Base-by-base conservation (phyloP, 306 rosid species). In the Vigna hirtella region DNA sequence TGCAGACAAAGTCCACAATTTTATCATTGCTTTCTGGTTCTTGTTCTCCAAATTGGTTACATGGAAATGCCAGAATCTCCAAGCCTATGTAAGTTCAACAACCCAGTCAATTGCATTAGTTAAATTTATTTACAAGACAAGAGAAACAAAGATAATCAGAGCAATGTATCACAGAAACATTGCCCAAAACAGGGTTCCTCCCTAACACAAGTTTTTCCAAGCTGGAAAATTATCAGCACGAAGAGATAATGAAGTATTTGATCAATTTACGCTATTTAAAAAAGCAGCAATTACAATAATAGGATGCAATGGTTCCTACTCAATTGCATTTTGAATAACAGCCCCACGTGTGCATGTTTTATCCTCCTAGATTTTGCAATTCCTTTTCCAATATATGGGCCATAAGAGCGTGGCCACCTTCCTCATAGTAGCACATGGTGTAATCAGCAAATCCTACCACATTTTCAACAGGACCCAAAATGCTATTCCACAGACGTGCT, bases 21-120 rank as follows among this genome's bases (percentile, higher is more conserved):
- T 89, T 85, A 45, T 85, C 86, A 61, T 89, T 89, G 72, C 83
- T 91, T 86, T 90, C 93, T 0, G 94, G 91, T 83, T 91, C 97
- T 82, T 87, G 82, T 11, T 64, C 86, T 7, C 84, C 89, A 79
- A 89, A 91, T 77, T 91, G 96, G 64, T 91, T 91, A 75, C 93
- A 91, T 18, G 93, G 92, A 83, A 91, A 89, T 65, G 88, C 96
- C 79, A 89, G 87, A 28, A 87, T 79, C 79, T 91, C 93, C 34
- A 91, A 74, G 24, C 91, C 96, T 86, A 78, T 73, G 17, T 17
- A 77, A 40, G 58, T 66, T 34, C 49, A 9, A 40, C 53, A 56
- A 77, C 42, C 58, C 59, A n/a, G 32, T 68, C 49, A 38, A 14
- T 80, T 28, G 9, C 64, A 64, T 64, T 52, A 49, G 42, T 58